phyloP scores from a whole-genome alignment of 2,329 filamentous ascomycete species.

The Epichloe festucae region DNA sequence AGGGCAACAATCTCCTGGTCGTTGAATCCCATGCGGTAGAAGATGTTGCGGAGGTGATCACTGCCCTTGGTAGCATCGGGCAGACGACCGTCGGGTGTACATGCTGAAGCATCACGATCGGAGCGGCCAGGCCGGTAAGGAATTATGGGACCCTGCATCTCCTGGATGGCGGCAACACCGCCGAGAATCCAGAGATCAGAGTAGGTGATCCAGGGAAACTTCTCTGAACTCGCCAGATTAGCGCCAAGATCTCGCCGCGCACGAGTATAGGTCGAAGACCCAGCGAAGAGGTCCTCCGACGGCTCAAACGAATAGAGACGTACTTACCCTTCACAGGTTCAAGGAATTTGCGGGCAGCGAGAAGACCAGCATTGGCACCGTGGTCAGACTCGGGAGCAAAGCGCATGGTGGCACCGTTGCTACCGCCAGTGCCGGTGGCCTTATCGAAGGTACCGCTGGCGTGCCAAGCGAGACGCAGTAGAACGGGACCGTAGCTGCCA shows the following conservation, averaged over 20 bases:
- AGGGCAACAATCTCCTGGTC: constrained; percentile 94
- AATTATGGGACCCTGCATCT: constrained; percentile 82
- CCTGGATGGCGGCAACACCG: constrained; percentile 78
- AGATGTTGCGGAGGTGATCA: constrained; percentile 80
- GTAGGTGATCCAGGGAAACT: constrained; percentile 93
- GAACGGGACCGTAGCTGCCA: constrained; percentile 85
- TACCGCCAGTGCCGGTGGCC: constrained; percentile 77
- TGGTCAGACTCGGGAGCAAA: constrained; percentile 82
- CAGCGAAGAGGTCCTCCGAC: too few species aligned
- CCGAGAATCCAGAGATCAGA: constrained; percentile 93
- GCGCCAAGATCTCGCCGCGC: not conserved
- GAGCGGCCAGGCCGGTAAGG: constrained; percentile 78
- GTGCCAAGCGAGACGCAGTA: constrained; percentile 89
- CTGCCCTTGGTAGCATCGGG: constrained; percentile 67
- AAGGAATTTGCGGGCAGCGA: constrained; percentile 79
- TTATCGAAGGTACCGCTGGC: constrained; percentile 85
- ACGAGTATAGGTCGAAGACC: too few species aligned
- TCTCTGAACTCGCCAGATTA: constrained; percentile 19
- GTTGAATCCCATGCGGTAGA: constrained; percentile 94
- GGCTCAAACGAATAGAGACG: too few species aligned
- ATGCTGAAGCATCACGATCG: constrained; percentile 68
- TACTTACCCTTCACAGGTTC: constrained; percentile 71
- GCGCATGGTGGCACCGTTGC: constrained; percentile 95
- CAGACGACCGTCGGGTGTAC: constrained; percentile 84
- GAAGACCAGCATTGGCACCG: constrained; percentile 85